Base-by-base conservation (phyloP, 2,329 filamentous ascomycete genomes). In the Trichoderma semiorbis region DNA sequence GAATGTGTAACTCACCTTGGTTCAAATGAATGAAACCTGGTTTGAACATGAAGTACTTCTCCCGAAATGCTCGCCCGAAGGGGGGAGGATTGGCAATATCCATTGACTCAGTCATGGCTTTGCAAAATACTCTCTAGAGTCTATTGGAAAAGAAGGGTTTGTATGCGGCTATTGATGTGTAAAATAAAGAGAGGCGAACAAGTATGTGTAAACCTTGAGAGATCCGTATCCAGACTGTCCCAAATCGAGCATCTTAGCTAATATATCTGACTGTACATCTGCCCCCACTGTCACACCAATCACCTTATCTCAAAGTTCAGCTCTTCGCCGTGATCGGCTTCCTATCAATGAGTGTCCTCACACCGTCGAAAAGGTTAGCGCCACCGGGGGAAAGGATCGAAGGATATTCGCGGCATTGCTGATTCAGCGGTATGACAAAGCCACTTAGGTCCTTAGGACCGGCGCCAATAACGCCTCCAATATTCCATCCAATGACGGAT, bases 1-100 rank as follows among this genome's bases (percentile, higher is more conserved):
- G 0, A 43, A 14, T 60, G 2, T 16, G 18, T 3, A 11, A n/a
- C 24, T 10, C 26, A 60, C 66, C 57, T 61, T 69, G 66, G 7
- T 69, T 69, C 11, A 69, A 21, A 24, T 71, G 69, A 34, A 68
- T 61, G 53, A 68, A 71, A 2, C 34, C 69, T 7, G 69, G 69
- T 71, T 61, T 68, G 30, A 58, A 66, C 62, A 71, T 68, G 28
- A 71, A 71, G 30, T 71, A 47, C 8, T 71, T 68, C n/a, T 71
- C 69, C 21, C 62, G 12, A 55, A 71, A 62, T 14, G 34, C n/a
- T 24, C 34, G 43, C 7, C 63, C 69, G 2, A 71, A 71, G 12
- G 10, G 36, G n/a, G 39, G 50, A 11, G 63, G 1, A 1, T 8
- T 53, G 26, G 30, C 4, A 11, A 5, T 2, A 24, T 64, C 57